Evolutionary conservation across 768 basidiomycete species (phyloP).

Genomic region (Agrocybe chaxingu): DNA sequence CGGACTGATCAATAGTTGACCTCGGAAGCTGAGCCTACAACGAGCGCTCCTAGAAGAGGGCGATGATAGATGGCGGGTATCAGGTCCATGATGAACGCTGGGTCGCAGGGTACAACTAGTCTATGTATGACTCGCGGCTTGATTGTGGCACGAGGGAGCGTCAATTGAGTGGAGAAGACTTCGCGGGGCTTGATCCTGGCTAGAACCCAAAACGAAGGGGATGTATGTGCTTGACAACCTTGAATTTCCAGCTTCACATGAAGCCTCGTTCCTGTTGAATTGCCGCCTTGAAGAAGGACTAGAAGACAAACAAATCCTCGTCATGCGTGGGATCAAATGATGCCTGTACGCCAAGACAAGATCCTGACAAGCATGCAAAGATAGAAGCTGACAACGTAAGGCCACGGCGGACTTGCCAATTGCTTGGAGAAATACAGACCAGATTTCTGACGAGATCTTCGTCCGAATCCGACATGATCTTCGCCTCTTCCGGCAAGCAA

Average conservation of each 20-base stretch:
- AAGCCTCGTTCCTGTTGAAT: constrained; percentile 17
- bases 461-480: constrained; percentile 20
- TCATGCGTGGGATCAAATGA: constrained; percentile 14
- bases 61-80: no score
- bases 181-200: constrained; percentile 5
- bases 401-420: constrained; percentile 10
- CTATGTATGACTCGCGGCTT: no score
- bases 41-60: no score
- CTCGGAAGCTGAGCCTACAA: no score
- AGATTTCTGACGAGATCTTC: constrained; percentile 11
- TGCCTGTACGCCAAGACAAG: constrained; percentile 4
- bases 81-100: no score
- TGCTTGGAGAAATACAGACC: constrained; percentile 9
- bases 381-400: constrained; percentile 14
- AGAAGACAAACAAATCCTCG: constrained; percentile 7
- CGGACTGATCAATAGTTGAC: no score
- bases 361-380: constrained; percentile 4
- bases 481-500: constrained; percentile 18
- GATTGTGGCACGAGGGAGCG: no score
- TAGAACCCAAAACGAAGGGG: background rate
- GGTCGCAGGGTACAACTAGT: no score
- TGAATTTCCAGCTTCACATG: constrained; percentile 14
- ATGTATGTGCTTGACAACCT: constrained; percentile 15
- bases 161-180: background rate
- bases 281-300: constrained; percentile 13